A percentile compares a stretch with the other conserved stretches of the same genome.
phyloP scores from a whole-genome alignment of 2,329 filamentous ascomycete species.

The Arachnomyces sp. region DNA sequence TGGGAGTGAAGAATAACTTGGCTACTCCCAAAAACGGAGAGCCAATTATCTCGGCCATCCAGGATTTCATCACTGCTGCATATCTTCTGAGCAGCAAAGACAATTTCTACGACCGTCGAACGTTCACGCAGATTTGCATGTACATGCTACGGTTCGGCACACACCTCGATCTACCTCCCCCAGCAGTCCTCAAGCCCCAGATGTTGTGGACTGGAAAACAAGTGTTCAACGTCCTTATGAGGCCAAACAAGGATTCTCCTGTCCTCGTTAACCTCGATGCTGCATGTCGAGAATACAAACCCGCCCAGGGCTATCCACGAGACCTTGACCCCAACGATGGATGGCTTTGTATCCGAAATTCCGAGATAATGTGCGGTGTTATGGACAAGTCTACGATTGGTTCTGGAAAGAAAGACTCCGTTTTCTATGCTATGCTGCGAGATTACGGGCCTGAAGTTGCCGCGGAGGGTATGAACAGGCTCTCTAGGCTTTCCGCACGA shows the following conservation, averaged over 20 bases:
- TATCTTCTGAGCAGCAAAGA: slow-evolving; percentile 90
- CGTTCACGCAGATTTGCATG: slow-evolving; percentile 81
- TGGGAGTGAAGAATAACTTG: slow-evolving; percentile 96
- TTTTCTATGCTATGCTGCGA: slow-evolving; percentile 93
- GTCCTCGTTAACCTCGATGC: slow-evolving; percentile 89
- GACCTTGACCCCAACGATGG: slow-evolving; percentile 78
- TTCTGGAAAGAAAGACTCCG: slow-evolving; percentile 91
- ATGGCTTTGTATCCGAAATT: slow-evolving; percentile 90
- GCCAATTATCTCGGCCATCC: slow-evolving; percentile 96
- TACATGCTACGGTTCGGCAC: slow-evolving; percentile 83
- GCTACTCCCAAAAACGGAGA: slow-evolving; percentile 96
- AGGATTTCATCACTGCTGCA: slow-evolving; percentile 96
- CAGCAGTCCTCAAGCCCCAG: slow-evolving; percentile 76
- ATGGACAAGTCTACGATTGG: slow-evolving; percentile 99
- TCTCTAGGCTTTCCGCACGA: slow-evolving; percentile 83
- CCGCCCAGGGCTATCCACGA: slow-evolving; percentile 29
- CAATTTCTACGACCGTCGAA: slow-evolving; percentile 78
- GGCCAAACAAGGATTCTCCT: slow-evolving; percentile 72
- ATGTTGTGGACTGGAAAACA: slow-evolving; percentile 95
- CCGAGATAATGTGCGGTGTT: slow-evolving; percentile 90
- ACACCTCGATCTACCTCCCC: slow-evolving; percentile 75
- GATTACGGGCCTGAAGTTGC: slow-evolving; percentile 89
- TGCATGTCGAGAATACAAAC: slow-evolving; percentile 67
- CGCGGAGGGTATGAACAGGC: slow-evolving; percentile 83
- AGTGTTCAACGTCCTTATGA: slow-evolving; percentile 84